Evolutionary conservation across 768 basidiomycete genomes (phyloP).

Genomic region (Russula olivacea): DNA sequence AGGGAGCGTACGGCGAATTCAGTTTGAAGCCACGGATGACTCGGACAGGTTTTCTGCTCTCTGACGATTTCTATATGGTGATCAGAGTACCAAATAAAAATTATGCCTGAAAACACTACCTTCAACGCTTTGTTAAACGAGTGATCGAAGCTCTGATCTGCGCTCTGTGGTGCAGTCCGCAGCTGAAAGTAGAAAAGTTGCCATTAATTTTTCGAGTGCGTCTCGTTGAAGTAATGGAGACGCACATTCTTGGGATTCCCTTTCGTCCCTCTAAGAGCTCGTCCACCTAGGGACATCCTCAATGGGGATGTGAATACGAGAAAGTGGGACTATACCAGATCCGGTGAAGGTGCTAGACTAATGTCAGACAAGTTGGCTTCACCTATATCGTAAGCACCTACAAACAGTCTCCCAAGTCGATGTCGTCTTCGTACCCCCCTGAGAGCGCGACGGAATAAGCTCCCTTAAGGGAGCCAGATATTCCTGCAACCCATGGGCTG

Average conservation of each 20-base stretch:
- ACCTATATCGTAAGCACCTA: constrained; percentile 36
- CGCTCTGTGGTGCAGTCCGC: constrained; percentile 83
- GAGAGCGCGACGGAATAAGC: constrained; percentile 84
- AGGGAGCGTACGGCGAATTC: constrained; percentile 66
- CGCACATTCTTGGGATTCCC: constrained; percentile 75
- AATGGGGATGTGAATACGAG: not conserved
- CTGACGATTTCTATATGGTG: constrained; percentile 53
- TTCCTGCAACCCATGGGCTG: constrained; percentile 83
- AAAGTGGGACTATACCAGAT: constrained; percentile 43
- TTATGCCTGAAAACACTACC: constrained; percentile 32
- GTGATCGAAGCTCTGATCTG: constrained; percentile 76
- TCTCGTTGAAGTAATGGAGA: not conserved
- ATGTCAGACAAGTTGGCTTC: not conserved
- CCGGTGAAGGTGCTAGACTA: constrained; percentile 68
- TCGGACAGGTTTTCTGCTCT: constrained; percentile 76
- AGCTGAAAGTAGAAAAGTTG: constrained; percentile 42
- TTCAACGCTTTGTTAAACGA: constrained; percentile 62
- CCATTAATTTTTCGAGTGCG: not conserved
- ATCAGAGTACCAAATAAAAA: not conserved
- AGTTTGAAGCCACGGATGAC: constrained; percentile 85
- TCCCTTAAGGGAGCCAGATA: constrained; percentile 58
- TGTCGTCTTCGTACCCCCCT: constrained; percentile 84
- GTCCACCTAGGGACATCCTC: constrained; percentile 49
- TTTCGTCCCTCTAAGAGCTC: constrained; percentile 83
- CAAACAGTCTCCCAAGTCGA: constrained; percentile 80